phyloP scores from a whole-genome alignment of 2,329 filamentous ascomycete genomes.

The Aurifilum marmelostoma region DNA sequence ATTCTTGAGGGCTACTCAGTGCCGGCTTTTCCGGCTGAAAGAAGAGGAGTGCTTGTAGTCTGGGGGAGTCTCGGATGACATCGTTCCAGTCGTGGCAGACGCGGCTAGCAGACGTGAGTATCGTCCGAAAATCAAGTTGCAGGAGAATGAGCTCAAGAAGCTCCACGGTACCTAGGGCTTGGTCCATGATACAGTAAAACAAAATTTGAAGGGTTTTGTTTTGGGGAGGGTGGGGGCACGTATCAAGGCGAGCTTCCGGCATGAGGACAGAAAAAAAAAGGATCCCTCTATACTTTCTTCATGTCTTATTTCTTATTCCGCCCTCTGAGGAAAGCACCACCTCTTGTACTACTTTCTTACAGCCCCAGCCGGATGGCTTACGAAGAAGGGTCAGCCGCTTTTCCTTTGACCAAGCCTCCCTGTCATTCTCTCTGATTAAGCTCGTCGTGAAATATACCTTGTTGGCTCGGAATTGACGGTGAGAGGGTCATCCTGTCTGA shows the following conservation, averaged over 20 bases:
- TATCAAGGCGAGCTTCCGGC: background rate
- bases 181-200: slow-evolving; percentile 4
- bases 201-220: background rate
- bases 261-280: background rate
- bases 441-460: background rate
- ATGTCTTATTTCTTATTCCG: background rate
- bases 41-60: slow-evolving; percentile 22
- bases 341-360: slow-evolving; percentile 2
- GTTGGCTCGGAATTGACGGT: background rate
- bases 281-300: background rate
- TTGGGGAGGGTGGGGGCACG: too few species aligned
- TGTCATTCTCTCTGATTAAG: background rate
- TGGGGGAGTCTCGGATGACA: slow-evolving; percentile 16
- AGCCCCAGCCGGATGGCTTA: background rate
- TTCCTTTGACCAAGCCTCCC: background rate
- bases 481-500: background rate
- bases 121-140: slow-evolving; percentile 28
- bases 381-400: background rate
- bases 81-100: slow-evolving; percentile 28
- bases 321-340: background rate
- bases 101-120: slow-evolving; percentile 29
- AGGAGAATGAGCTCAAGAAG: slow-evolving; percentile 31
- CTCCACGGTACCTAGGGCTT: slow-evolving; percentile 27
- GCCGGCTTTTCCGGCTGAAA: slow-evolving; percentile 13
- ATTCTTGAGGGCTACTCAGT: background rate